phyloP scores from a whole-genome alignment of 1,139 yeast species.

The Saccharomycopsis hybrid region DNA sequence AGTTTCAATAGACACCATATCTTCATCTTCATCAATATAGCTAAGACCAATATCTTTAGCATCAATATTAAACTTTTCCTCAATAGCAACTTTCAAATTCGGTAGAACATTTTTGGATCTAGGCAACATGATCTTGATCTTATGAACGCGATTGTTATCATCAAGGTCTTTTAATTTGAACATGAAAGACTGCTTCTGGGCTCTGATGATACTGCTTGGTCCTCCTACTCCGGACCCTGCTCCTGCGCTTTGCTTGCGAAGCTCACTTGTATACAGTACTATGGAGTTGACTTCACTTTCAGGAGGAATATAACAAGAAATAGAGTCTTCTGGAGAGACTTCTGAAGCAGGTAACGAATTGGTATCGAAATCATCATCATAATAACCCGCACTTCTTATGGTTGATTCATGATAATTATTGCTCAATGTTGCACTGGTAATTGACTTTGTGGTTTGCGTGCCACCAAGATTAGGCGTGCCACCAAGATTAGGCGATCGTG shows the following conservation, averaged over 20 bases:
- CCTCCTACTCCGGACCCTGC: neutral
- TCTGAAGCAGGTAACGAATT: slow-evolving; percentile 13
- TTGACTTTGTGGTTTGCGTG: neutral
- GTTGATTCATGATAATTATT: neutral
- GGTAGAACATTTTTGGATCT: slow-evolving; percentile 22
- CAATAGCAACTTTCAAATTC: slow-evolving; percentile 27
- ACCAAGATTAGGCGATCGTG: neutral
- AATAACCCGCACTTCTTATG: neutral
- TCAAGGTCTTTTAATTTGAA: slow-evolving; percentile 20
- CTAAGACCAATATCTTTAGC: slow-evolving; percentile 26
- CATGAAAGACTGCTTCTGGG: slow-evolving; percentile 20
- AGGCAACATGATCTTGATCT: slow-evolving; percentile 25
- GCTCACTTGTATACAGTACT: slow-evolving; percentile 16
- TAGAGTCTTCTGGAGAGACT: slow-evolving; percentile 18
- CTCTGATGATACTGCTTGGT: slow-evolving; percentile 19
- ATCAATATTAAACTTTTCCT: slow-evolving; percentile 25
- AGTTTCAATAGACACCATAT: slow-evolving; percentile 27
- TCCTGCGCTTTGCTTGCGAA: neutral
- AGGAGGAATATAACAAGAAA: slow-evolving; percentile 18
- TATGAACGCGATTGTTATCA: slow-evolving; percentile 21
- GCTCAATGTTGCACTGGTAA: neutral
- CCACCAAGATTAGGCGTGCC: neutral
- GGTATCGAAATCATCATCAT: slow-evolving; percentile 10
- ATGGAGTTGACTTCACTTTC: slow-evolving; percentile 18
- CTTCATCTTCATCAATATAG: slow-evolving; percentile 32